These are phyloP conservation scores for Boletales sp. DNA, from an alignment of 768 basidiomycete species.

Conservation along the genomic window DNA sequence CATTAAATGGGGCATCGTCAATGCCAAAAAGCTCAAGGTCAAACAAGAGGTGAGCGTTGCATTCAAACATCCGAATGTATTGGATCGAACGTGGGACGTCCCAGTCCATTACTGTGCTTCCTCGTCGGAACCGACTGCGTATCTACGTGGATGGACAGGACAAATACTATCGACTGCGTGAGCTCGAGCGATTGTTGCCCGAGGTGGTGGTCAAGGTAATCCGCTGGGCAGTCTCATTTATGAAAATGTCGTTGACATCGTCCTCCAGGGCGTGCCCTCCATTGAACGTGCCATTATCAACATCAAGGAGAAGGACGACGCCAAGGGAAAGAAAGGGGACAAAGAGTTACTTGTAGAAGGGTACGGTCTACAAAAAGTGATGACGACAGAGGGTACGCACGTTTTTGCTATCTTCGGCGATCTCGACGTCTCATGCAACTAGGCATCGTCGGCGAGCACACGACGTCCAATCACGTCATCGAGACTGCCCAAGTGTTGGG, in stretches of 20 bases:
- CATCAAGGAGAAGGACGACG: constrained; percentile 85
- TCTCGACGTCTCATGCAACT: not conserved
- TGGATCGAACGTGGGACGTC: not conserved
- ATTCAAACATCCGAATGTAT: not conserved
- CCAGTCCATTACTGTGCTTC: constrained; percentile 76
- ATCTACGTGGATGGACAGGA: constrained; percentile 77
- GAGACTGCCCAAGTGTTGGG: constrained; percentile 95
- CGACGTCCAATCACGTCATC: constrained; percentile 95
- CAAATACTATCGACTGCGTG: constrained; percentile 80
- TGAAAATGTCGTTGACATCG: not conserved
- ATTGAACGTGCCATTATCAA: constrained; percentile 95
- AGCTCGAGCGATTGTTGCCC: constrained; percentile 78
- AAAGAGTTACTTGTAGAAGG: constrained; percentile 96
- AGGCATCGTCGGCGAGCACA: constrained; percentile 92
- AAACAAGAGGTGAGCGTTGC: constrained; percentile 63
- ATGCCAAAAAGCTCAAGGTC: constrained; percentile 86
- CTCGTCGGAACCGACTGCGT: constrained; percentile 68
- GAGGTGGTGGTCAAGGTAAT: constrained; percentile 87
- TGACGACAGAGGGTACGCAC: constrained; percentile 86
- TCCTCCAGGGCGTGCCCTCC: constrained; percentile 69
- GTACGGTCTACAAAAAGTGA: constrained; percentile 93
- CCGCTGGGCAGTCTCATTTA: not conserved
- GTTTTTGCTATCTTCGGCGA: not conserved
- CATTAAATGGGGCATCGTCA: constrained; percentile 88
- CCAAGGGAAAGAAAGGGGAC: constrained; percentile 76